These are phyloP conservation scores for Fusarium papillatum DNA, from an alignment of 2,329 filamentous ascomycete species.

Conservation along the genomic window DNA sequence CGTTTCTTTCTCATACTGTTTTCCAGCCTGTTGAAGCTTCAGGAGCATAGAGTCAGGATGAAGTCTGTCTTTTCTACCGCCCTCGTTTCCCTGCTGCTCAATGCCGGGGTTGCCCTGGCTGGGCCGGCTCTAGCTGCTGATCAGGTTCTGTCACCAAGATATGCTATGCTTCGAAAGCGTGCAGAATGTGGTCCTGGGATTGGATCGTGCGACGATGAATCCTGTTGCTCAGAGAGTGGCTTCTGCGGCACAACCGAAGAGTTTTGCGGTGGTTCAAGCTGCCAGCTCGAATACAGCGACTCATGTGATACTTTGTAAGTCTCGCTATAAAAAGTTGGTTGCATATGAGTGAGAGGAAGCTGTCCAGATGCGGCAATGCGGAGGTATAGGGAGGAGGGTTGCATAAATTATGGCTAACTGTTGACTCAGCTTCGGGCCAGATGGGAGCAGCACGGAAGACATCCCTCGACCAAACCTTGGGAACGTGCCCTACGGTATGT, in stretches of 20 bases:
- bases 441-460: conserved; percentile 47
- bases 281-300: conserved; percentile 56
- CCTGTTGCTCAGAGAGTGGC: conserved; percentile 54
- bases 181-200: conserved; percentile 51
- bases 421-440: conserved; percentile 47
- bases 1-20: conserved; percentile 30
- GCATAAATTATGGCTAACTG: conserved; percentile 22
- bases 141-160: conserved; percentile 22
- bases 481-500: conserved; percentile 54
- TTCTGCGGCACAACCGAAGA: conserved; percentile 52
- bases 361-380: not conserved
- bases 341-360: not conserved
- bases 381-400: not conserved
- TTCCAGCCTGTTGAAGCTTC: not conserved
- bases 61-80: conserved; percentile 27
- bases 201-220: conserved; percentile 49
- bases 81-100: conserved; percentile 33
- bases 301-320: conserved; percentile 58
- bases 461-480: conserved; percentile 49
- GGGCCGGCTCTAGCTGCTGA: conserved; percentile 31
- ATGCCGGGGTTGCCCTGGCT: conserved; percentile 32
- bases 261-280: conserved; percentile 54
- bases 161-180: conserved; percentile 34
- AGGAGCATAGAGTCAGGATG: conserved; percentile 23
- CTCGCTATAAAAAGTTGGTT: not conserved